These are phyloP conservation scores for Vigna mungo DNA, from an alignment of 306 rosid species.

Conservation along the genomic window DNA sequence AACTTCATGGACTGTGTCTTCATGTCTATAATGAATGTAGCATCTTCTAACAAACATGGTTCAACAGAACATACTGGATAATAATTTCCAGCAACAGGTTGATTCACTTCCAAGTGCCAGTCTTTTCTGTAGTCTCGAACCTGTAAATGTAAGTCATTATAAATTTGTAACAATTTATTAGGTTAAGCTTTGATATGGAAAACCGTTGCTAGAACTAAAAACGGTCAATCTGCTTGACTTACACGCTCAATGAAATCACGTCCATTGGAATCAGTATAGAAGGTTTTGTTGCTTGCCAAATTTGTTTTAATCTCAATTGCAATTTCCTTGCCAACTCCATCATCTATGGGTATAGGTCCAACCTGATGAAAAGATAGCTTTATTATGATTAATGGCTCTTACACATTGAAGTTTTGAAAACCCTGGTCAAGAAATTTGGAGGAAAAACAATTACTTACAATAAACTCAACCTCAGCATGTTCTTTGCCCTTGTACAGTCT, in stretches of 20 bases:
- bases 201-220: neutral
- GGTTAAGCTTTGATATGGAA: constrained; percentile 13
- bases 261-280: constrained; percentile 92
- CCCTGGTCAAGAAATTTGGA: neutral
- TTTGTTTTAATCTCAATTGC: constrained; percentile 66
- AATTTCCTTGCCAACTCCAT: constrained; percentile 88
- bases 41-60: constrained; percentile 21
- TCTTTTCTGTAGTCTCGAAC: constrained; percentile 76
- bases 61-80: constrained; percentile 69
- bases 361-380: constrained; percentile 57
- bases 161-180: neutral
- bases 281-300: constrained; percentile 73
- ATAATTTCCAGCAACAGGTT: constrained; percentile 95
- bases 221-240: constrained; percentile 37
- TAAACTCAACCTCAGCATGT: constrained; percentile 92
- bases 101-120: constrained; percentile 82
- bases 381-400: constrained; percentile 28
- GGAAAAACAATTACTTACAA: constrained; percentile 58
- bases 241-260: constrained; percentile 93
- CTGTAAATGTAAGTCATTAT: constrained; percentile 50
- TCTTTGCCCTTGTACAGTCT: constrained; percentile 87
- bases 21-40: neutral
- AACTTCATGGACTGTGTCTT: constrained; percentile 17
- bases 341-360: constrained; percentile 89
- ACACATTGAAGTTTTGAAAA: constrained; percentile 1